phyloP scores from a whole-genome alignment of 345 rosid species.

The Hibiscus mutabilis region DNA sequence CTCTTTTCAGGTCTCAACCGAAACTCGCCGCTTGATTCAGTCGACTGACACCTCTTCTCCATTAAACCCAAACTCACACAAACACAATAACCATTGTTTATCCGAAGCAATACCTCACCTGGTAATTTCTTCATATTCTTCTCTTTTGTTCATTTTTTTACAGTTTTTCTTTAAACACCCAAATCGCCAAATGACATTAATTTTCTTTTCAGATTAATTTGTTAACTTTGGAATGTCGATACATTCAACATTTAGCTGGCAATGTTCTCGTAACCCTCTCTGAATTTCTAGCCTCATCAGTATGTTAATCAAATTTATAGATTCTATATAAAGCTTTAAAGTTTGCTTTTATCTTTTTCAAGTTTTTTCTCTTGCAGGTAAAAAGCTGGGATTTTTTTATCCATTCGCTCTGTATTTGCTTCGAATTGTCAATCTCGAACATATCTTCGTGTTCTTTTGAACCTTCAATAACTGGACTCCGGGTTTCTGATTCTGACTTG shows the following conservation, averaged over 20 bases:
- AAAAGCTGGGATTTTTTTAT: conserved; percentile 41
- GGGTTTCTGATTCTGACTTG: conserved; percentile 10
- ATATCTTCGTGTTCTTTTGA: conserved; percentile 12
- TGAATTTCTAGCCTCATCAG: conserved; percentile 38
- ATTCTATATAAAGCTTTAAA: neutral
- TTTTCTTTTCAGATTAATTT: conserved; percentile 39
- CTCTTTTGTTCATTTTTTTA: neutral
- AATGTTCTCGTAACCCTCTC: conserved; percentile 49
- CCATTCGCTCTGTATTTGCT: conserved; percentile 39
- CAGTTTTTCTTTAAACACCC: neutral
- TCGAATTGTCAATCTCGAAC: conserved; percentile 32
- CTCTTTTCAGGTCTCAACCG: neutral
- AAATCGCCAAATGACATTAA: neutral
- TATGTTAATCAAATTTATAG: conserved; percentile 25
- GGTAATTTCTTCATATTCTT: conserved; percentile 32
- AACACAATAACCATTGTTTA: conserved; percentile 27
- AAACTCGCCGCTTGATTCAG: conserved; percentile 1
- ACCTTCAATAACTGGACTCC: conserved; percentile 19
- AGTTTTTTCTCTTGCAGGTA: conserved; percentile 28
- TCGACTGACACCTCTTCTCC: neutral
- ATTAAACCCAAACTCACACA: neutral
- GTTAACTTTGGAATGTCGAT: conserved; percentile 35
- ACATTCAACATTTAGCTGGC: conserved; percentile 56
- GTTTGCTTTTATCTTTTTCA: neutral
- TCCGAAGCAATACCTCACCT: conserved; percentile 33